These are phyloP conservation scores for Rugosomyces carneus DNA, from an alignment of 1,284 basidiomycete species.

Conservation along the genomic window DNA sequence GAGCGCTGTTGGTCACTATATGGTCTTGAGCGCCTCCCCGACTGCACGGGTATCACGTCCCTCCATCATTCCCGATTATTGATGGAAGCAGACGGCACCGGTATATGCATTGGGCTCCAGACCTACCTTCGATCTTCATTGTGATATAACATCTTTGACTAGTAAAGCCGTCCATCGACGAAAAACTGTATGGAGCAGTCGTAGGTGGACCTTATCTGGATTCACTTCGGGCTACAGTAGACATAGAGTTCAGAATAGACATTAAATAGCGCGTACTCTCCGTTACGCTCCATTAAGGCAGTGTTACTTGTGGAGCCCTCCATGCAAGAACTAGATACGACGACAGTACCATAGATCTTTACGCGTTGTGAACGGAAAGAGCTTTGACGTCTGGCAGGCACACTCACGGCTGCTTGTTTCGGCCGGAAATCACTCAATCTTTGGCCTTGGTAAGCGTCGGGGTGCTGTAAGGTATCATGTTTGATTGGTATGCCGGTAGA, in stretches of 20 bases:
- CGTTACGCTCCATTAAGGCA: background rate
- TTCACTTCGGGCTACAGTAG: background rate
- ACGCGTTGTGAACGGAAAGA: background rate
- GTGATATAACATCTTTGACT: constrained; percentile 1
- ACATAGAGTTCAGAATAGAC: background rate
- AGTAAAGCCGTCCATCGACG: background rate
- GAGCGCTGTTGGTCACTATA: background rate
- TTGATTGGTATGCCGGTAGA: too few species aligned
- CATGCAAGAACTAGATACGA: background rate
- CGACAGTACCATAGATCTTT: background rate
- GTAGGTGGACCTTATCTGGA: background rate
- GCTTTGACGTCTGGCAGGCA: background rate
- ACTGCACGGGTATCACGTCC: background rate
- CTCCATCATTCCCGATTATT: constrained; percentile 8
- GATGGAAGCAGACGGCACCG: constrained; percentile 2
- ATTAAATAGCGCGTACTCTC: background rate
- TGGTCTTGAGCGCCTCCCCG: background rate
- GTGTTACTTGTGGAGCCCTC: background rate
- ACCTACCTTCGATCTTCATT: background rate
- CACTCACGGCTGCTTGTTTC: background rate
- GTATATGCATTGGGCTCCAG: background rate
- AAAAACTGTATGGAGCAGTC: background rate
- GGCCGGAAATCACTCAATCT: too few species aligned
- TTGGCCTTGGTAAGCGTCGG: too few species aligned
- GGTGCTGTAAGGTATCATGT: too few species aligned